A percentile compares a stretch with the other conserved stretches of the same genome.
Conservation (phyloP, 2,329 filamentous ascomycete genomes). For the Colletotrichum trifolii region DNA sequence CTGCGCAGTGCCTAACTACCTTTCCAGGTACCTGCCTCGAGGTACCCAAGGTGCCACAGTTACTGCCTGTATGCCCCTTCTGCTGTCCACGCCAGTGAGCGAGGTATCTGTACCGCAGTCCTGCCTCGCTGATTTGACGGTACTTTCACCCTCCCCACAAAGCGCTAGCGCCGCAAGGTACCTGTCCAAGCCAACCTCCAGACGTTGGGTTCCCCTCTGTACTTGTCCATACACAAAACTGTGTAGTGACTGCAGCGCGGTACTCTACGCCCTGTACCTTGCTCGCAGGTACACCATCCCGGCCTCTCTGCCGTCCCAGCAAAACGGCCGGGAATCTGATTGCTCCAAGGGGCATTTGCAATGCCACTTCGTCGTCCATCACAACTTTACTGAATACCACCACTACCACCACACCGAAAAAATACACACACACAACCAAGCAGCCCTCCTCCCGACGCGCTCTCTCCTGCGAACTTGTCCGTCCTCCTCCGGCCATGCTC, state of each 20-base stretch:
- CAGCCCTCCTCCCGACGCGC: not conserved
- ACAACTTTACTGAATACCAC: slow-evolving; percentile 17
- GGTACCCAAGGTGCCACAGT: no score
- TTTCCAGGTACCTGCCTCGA: no score
- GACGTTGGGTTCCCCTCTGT: no score
- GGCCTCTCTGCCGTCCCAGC: slow-evolving; percentile 30
- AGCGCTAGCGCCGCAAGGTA: no score
- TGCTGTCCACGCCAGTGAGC: no score
- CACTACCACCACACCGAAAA: slow-evolving; percentile 25
- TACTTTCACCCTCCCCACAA: no score
- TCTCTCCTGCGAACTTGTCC: slow-evolving; percentile 10
- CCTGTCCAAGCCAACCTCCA: no score
- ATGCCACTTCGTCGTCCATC: slow-evolving; percentile 35
- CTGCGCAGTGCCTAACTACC: not conserved
- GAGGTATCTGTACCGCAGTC: no score
- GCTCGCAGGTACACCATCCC: slow-evolving; percentile 18
- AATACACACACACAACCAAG: slow-evolving; percentile 12
- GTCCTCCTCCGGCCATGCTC: slow-evolving; percentile 24
- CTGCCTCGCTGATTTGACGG: no score
- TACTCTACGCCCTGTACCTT: not conserved
- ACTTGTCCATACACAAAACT: no score
- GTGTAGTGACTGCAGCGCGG: no score
- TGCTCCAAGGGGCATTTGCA: slow-evolving; percentile 35
- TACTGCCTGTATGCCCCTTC: no score
- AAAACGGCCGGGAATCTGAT: slow-evolving; percentile 37